Base-by-base conservation (phyloP, 2,329 filamentous ascomycete genomes). In the Immersiporthe knoxdaviesiana region DNA sequence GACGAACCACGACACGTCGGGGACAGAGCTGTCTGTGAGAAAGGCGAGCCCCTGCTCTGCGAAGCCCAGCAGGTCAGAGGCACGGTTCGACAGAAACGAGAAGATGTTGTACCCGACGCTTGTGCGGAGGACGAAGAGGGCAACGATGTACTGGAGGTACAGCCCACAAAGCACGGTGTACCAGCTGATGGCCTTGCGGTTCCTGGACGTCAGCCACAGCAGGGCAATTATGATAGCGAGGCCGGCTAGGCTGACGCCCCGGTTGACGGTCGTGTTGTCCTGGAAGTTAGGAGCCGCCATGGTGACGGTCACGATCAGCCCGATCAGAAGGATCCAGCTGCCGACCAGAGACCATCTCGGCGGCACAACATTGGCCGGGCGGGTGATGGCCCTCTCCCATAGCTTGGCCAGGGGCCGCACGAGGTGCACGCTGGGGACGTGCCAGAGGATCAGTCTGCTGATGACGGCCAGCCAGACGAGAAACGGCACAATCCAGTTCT, bases 81-180 rank as follows among this genome's bases (percentile, higher is more conserved):
- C 93, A 12, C 95, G 86, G 66, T 84, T 84, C 4, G 93, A 94
- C 74, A 97, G 88, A 82, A 97, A 97, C 79, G 88, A 89, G 87
- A 97, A 97, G 77, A 97, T 97, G 80, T 97, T 92, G 81, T 89
- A 97, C 69, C 94, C 94, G 52, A 88, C 92, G 52, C 85, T 80
- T 3, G 93, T 96, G 62, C 93, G 88, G 74, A 97, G 84, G 62
- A 97, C 94, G 75, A 97, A 97, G 16, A 97, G 84, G 4, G 93
- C 94, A 72, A 97, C 87, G 76, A 97, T 84, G 81, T 94, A 97
- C 79, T 97, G 94, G 14, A 90, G 84, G 56, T 97, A 84, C 91
- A 97, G 96, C 70, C 94, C 94, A 50, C 92, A 92, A 71, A 97
- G 92, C 74, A 97, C 91, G 1, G 92, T 92, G 76, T 92, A 90